These are phyloP conservation scores for Pseudozyma sp. DNA, from an alignment of 1,284 basidiomycete genomes.

Conservation along the genomic window DNA sequence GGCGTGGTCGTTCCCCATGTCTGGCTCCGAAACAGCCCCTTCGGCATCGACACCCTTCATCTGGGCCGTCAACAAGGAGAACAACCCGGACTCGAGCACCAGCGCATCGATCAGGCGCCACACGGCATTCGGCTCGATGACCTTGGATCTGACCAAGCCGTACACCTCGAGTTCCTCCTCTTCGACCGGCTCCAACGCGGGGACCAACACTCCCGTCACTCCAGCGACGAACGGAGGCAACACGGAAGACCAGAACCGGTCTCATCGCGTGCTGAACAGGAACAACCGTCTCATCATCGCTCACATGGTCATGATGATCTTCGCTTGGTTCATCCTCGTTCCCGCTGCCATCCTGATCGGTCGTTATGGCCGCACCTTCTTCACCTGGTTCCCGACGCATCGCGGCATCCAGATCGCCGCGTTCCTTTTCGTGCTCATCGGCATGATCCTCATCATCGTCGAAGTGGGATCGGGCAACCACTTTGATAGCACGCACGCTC, in stretches of 20 bases:
- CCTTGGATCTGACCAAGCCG: conserved; percentile 56
- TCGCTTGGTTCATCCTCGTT: conserved; percentile 75
- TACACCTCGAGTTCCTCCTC: conserved; percentile 30
- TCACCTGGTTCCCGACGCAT: conserved; percentile 75
- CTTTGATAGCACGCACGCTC: conserved; percentile 68
- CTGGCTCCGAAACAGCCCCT: conserved; percentile 23
- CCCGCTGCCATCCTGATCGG: conserved; percentile 75
- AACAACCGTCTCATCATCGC: conserved; percentile 47
- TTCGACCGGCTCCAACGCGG: conserved; percentile 1
- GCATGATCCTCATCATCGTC: conserved; percentile 74
- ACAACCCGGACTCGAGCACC: conserved; percentile 31
- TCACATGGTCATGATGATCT: conserved; percentile 60
- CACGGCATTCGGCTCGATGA: conserved; percentile 35
- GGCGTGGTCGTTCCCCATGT: conserved; percentile 49
- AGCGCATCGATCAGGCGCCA: conserved; percentile 38
- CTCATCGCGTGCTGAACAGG: conserved; percentile 28
- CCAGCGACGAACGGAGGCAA: conserved; percentile 8
- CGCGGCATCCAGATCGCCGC: conserved; percentile 72
- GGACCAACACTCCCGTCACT: conserved; percentile 11
- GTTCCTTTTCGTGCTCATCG: conserved; percentile 73
- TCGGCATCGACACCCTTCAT: conserved; percentile 42
- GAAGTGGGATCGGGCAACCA: conserved; percentile 17
- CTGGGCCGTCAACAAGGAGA: conserved; percentile 50
- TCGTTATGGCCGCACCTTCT: conserved; percentile 74
- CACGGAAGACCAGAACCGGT: background rate